Conservation (phyloP, 2,329 filamentous ascomycete genomes). For the Colletotrichum godetiae region DNA sequence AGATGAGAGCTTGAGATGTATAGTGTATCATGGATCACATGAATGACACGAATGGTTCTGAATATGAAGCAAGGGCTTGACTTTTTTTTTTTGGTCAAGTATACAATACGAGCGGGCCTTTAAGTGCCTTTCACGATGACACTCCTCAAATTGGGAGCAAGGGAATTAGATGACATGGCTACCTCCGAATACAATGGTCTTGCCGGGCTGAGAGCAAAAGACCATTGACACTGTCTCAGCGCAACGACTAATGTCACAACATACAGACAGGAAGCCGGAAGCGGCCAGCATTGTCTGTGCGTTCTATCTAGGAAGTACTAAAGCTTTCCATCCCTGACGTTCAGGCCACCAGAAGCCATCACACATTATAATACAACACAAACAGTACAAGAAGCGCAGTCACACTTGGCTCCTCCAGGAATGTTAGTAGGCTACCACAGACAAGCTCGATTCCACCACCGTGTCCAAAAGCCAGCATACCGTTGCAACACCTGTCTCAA, state of each 20-base stretch:
- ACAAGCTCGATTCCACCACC: neutral
- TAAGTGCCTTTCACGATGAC: too few species aligned
- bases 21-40: constrained; percentile 27
- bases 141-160: too few species aligned
- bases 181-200: too few species aligned
- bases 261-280: neutral
- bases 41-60: constrained; percentile 23
- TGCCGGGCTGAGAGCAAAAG: too few species aligned
- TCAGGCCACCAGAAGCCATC: neutral
- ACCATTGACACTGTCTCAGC: too few species aligned
- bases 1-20: constrained; percentile 11
- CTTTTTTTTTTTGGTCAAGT: too few species aligned
- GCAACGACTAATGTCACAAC: neutral
- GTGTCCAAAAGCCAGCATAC: neutral
- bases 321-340: neutral
- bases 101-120: too few species aligned
- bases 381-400: neutral
- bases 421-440: neutral
- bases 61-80: neutral
- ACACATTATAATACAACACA: neutral
- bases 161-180: too few species aligned
- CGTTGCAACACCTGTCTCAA: neutral
- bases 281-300: too few species aligned
- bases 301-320: too few species aligned
- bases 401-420: neutral